Evolutionary conservation across 208 protist species (phyloP), one percentile per base, ranked within the genome.

Genomic region (Wallacemonas sp.): DNA sequence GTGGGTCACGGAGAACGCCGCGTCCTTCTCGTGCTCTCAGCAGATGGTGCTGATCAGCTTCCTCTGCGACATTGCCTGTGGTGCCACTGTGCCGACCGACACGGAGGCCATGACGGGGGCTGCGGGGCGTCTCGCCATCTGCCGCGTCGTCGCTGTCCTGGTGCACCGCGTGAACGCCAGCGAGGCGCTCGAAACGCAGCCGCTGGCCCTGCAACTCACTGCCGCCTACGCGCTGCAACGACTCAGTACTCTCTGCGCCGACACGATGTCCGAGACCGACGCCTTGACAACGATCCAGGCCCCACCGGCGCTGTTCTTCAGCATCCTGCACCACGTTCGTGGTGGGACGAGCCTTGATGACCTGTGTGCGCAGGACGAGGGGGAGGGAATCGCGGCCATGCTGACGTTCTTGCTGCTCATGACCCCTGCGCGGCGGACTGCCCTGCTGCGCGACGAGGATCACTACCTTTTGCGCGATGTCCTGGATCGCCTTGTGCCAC

Each of bases 1-100:
- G 16, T 94, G 87, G 86, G 62, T 96, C 28, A 68, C 76, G 16
- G 57, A 65, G 11, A 79, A 49, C 48, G 48, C 48, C 46, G 16
- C 39, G 14, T 70, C 18, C 23, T 82, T 96, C 33, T 85, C 86
- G 1, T 92, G 91, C 74, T 82, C 80, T 0, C 91, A 96, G 71
- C 66, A 74, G 29, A 67, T 96, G 12, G 77, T 94, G 23, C 61
- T 94, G 0, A 62, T 88, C 20, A 80, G 79, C 29, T 86, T 94
- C 50, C 61, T 96, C 25, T 87, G 75, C 46, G 87, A 96, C 33
- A 74, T 93, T 2, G 69, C 87, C 14, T 10, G 23, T 48, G 38
- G 36, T 29, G 29, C 18, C 36, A 1, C n/a, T 36, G 36, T 8
- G 12, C 18, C 48, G 8, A 10, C 18, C 1, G 48, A 26, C 48